phyloP scores from a whole-genome alignment of 176 grass and related monocot genomes.

The Leersia perrieri region DNA sequence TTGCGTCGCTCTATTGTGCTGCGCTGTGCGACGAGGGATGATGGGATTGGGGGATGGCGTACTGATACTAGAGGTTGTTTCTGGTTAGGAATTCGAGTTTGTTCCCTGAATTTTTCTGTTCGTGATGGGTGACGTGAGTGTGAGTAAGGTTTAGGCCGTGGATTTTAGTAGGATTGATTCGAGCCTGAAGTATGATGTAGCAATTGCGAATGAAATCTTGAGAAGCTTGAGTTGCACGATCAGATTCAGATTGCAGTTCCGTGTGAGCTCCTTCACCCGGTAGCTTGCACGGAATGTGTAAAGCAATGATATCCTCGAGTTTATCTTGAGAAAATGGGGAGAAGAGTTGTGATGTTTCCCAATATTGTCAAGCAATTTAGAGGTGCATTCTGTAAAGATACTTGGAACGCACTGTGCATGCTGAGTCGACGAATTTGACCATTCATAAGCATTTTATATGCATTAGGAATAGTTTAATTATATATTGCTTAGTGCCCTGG shows the following conservation, averaged over 20 bases:
- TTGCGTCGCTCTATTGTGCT: background rate
- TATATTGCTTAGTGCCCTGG: background rate
- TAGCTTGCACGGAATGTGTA: background rate
- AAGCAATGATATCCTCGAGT: background rate
- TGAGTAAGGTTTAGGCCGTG: background rate
- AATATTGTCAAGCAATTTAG: background rate
- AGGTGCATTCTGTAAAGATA: background rate
- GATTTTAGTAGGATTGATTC: background rate
- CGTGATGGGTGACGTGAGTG: background rate
- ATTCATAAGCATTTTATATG: background rate
- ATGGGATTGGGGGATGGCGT: too few relatives aligned
- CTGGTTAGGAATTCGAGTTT: background rate
- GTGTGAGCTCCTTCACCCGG: background rate
- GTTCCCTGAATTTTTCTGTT: background rate
- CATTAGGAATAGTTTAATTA: background rate
- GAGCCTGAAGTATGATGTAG: background rate
- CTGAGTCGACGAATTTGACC: background rate
- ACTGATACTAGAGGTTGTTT: background rate
- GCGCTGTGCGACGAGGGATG: background rate
- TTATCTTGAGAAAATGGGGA: background rate
- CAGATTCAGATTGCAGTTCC: background rate
- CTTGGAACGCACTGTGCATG: background rate
- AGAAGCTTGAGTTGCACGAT: background rate
- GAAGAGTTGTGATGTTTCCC: background rate
- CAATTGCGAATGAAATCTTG: background rate